Base-by-base conservation (phyloP, 495 filamentous ascomycete species). In the Neurospora hispaniola region DNA sequence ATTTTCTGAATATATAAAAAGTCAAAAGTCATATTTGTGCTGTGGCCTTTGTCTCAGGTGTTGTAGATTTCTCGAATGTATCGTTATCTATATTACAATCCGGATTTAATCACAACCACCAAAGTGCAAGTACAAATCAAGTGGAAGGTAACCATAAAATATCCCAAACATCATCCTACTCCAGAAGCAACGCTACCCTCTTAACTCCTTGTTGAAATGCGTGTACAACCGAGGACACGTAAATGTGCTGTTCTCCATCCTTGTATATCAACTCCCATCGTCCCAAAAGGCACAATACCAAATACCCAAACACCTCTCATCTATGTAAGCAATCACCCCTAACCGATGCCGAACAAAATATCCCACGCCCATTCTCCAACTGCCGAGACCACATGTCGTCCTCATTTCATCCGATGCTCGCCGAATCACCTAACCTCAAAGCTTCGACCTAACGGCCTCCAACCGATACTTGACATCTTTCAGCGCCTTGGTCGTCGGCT, bases 401-500 rank as follows among this genome's bases (percentile, higher is more conserved):
- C 39, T 5, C 5, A 39, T 39, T 8, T 39, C 39, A 39, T 39
- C 39, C 39, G 7, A 39, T 1, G 39, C 39, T 8, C 1, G 39
- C 39, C 39, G 9, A 20, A 41, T 3, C 9, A 41, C 10, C 10
- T 31, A 31, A 27, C 3, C 4, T 79, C 76, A 97, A 41, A 96
- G 83, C 80, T 93, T 96, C 7, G 91, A 94, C 75, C 93, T 85
- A 66, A 99, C 94, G 9, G 92, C 94, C 85, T 99, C 96, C 48
- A 99, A 83, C 75, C 96, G 87, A 80, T 96, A 99, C 79, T 96
- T 97, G 42, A 99, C 96, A 84, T 99, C 96, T 81, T 93, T 97
- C 71, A 99, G 82, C 42, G 90, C 91, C 83, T 98, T 99, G 11
- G 87, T 96, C 0, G 85, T 85, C 9, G 96, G 96, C 78, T 91